These are phyloP conservation scores for Rhipidocladum racemiflorum DNA, from an alignment of 176 grass and related monocot genomes.

Conservation along the genomic window DNA sequence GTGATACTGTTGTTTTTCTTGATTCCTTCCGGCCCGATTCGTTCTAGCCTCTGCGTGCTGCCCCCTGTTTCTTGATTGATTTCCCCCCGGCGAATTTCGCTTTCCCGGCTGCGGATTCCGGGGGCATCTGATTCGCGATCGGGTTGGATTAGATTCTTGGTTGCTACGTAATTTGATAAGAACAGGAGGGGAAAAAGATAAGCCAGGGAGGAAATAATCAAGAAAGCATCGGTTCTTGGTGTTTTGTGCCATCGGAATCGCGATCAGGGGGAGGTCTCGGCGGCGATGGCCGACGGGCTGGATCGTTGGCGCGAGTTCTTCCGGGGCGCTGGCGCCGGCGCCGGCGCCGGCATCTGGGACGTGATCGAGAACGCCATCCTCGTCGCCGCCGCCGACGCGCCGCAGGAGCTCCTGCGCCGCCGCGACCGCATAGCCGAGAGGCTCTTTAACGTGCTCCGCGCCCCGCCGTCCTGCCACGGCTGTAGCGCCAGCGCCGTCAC, in stretches of 20 bases:
- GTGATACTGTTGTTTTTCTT: slow-evolving; percentile 14
- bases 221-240: slow-evolving; percentile 12
- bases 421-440: slow-evolving; percentile 72
- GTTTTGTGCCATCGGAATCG: background rate
- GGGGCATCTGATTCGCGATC: slow-evolving; percentile 37
- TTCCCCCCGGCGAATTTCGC: slow-evolving; percentile 2
- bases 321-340: slow-evolving; percentile 54
- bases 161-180: slow-evolving; percentile 30
- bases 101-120: slow-evolving; percentile 27
- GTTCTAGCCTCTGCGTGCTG: background rate
- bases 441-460: slow-evolving; percentile 49
- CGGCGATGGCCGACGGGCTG: slow-evolving; percentile 40
- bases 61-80: background rate
- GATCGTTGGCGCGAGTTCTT: slow-evolving; percentile 84
- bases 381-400: slow-evolving; percentile 62
- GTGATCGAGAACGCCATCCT: slow-evolving; percentile 78
- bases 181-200: background rate
- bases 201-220: background rate
- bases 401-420: slow-evolving; percentile 62
- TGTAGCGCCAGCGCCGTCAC: slow-evolving; percentile 39
- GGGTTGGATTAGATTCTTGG: slow-evolving; percentile 37
- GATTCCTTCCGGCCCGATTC: slow-evolving; percentile 23
- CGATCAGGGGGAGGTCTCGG: background rate
- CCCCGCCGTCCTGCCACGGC: background rate
- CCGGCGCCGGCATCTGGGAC: slow-evolving; percentile 68